Percentiles rank a stretch among this genome's conserved stretches.
Conservation (phyloP, 2,329 filamentous ascomycete species). For the Exophiala sp. region DNA sequence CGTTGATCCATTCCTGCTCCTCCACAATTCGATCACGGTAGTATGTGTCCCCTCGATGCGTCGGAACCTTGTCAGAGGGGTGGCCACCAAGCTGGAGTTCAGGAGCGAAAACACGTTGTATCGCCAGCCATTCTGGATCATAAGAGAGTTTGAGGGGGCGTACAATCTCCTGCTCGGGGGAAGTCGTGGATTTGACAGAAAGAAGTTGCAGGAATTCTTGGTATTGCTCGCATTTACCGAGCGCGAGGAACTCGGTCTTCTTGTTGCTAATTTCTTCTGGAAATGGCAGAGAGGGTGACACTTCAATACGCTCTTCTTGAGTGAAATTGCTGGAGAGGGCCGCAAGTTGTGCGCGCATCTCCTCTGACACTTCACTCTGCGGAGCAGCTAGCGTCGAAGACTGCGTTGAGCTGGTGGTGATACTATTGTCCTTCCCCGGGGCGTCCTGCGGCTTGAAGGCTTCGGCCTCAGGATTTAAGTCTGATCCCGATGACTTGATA, state of each 20-base stretch:
- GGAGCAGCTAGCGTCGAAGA: constrained; percentile 33
- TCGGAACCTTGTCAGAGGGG: constrained; percentile 50
- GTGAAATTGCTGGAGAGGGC: constrained; percentile 60
- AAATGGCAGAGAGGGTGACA: constrained; percentile 58
- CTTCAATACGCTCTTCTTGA: constrained; percentile 34
- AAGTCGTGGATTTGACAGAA: constrained; percentile 54
- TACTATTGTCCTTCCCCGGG: not conserved
- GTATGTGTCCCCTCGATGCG: constrained; percentile 63
- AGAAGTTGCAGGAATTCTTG: constrained; percentile 79
- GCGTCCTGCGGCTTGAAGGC: not conserved
- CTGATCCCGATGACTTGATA: not conserved
- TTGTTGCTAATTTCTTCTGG: constrained; percentile 73
- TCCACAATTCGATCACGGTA: constrained; percentile 67
- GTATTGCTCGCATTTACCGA: constrained; percentile 84
- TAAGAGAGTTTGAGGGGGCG: constrained; percentile 66
- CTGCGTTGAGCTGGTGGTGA: constrained; percentile 17
- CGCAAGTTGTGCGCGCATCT: constrained; percentile 70
- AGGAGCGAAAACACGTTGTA: constrained; percentile 74
- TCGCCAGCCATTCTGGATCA: constrained; percentile 93
- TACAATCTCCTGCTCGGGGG: constrained; percentile 28
- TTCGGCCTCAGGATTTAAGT: not conserved
- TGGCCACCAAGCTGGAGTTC: constrained; percentile 65
- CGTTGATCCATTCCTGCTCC: constrained; percentile 75
- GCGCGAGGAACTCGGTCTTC: constrained; percentile 75
- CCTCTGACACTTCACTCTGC: constrained; percentile 51